Base-by-base conservation (phyloP, 805 yeast species). In the Kodamaea hsintzibuensis region DNA sequence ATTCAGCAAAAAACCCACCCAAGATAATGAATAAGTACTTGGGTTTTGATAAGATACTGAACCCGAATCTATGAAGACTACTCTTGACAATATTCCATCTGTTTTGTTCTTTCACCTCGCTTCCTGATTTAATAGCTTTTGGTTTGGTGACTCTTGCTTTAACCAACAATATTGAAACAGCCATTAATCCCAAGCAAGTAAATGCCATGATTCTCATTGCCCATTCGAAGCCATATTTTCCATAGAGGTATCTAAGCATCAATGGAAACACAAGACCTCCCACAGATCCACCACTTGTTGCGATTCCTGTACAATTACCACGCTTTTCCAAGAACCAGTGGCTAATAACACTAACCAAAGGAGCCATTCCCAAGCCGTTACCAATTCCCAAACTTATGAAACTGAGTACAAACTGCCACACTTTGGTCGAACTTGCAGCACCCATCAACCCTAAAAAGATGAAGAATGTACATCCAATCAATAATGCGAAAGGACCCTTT, bases 271-370 rank as follows among this genome's bases (percentile, higher is more conserved):
- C 50, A 2, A 61, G 49, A 2, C 66, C 66, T 7, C 66, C 66
- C 4, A 62, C 58, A 18, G 64, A 59, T 1, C 66, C 66, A n/a
- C 66, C 66, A 68, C 83, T 68, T 52, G 86, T 82, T 3, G 86
- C 85, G 2, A 84, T 58, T 0, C 90, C 89, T 37, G 83, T 71
- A 5, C 85, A 86, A 55, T 77, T 72, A 0, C 86, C 91, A 60
- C 91, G 73, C 60, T 76, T 84, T 35, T 67, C 70, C 39, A 74
- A 69, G 64, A 86, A 87, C 86, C 89, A 87, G 55, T 87, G 89
- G 22, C 85, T 82, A 0, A 85, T 76, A 14, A 82, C 83, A 6
- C 88, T 80, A 2, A 86, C 74, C 38, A 83, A 65, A 0, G 91
- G 90, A 7, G 85, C 78, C 70, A 83, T 79, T 35, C 85, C 73